A percentile compares a stretch with the other conserved stretches of the same genome.
phyloP scores from a whole-genome alignment of 2,329 filamentous ascomycete species.

The Thermoascus crustaceus region DNA sequence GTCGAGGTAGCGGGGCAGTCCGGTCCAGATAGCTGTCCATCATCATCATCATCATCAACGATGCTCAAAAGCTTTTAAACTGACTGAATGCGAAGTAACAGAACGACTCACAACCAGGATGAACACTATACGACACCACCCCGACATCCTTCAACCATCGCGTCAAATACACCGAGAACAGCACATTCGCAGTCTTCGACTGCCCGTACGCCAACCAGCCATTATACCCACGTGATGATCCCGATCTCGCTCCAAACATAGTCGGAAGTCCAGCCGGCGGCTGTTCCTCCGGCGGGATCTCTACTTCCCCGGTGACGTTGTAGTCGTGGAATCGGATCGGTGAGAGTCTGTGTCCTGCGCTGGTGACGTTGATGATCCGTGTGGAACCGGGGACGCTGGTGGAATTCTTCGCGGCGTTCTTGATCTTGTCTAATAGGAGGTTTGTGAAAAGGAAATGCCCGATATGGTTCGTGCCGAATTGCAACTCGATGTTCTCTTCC shows the following conservation, averaged over 20 bases:
- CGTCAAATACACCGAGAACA: slow-evolving; percentile 33
- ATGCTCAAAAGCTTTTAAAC: neutral
- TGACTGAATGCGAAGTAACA: too few species aligned
- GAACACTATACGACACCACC: slow-evolving; percentile 30
- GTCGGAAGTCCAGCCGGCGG: slow-evolving; percentile 4
- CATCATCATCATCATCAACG: neutral
- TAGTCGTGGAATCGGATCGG: slow-evolving; percentile 23
- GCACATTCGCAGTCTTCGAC: slow-evolving; percentile 34
- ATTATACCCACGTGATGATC: too few species aligned
- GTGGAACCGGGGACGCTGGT: slow-evolving; percentile 7
- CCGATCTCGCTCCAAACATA: slow-evolving; percentile 4
- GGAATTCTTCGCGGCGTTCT: slow-evolving; percentile 9
- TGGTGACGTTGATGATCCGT: slow-evolving; percentile 17
- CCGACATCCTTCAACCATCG: slow-evolving; percentile 16
- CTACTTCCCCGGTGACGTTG: slow-evolving; percentile 14
- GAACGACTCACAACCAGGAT: slow-evolving; percentile 27
- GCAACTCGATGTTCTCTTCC: slow-evolving; percentile 24
- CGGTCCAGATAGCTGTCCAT: slow-evolving; percentile 18
- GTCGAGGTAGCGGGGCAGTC: slow-evolving; percentile 12
- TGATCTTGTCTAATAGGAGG: slow-evolving; percentile 19
- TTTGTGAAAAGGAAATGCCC: slow-evolving; percentile 28
- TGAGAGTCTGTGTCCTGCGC: slow-evolving; percentile 17
- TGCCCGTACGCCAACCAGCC: slow-evolving; percentile 27
- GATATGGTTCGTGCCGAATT: slow-evolving; percentile 28
- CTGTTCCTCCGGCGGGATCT: slow-evolving; percentile 8